phyloP scores from a whole-genome alignment of 768 basidiomycete genomes.

The Mycena crocata region DNA sequence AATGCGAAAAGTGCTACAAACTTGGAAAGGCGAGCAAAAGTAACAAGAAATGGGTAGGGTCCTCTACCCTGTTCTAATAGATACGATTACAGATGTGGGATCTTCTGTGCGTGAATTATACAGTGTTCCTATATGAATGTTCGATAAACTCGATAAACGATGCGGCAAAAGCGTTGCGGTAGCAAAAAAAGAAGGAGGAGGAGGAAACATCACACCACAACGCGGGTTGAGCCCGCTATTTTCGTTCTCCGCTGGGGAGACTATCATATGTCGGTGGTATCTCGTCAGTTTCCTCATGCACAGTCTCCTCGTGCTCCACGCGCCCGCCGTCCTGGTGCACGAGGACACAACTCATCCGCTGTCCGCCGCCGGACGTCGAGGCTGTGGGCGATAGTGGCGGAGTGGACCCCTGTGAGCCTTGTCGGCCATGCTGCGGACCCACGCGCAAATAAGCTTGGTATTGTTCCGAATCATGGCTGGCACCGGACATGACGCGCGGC shows the following conservation, averaged over 20 bases:
- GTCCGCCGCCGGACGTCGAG: conserved; percentile 25
- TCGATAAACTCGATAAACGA: background rate
- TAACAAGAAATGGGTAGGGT: no score
- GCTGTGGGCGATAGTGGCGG: conserved; percentile 17
- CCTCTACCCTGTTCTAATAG: conserved; percentile 9
- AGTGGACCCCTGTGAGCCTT: conserved; percentile 10
- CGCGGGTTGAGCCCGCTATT: conserved; percentile 15
- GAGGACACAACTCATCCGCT: conserved; percentile 24
- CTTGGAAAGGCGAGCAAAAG: no score
- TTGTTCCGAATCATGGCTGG: conserved; percentile 21
- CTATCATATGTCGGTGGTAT: conserved; percentile 41
- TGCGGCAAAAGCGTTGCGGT: background rate
- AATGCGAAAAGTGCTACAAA: no score
- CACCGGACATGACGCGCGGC: conserved; percentile 17
- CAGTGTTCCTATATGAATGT: conserved; percentile 18
- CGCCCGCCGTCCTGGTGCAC: conserved; percentile 35
- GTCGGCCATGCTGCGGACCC: conserved; percentile 20
- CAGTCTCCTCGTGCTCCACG: conserved; percentile 10
- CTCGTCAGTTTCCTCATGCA: conserved; percentile 33
- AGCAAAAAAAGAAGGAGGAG: background rate
- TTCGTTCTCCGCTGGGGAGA: conserved; percentile 30
- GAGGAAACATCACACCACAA: background rate
- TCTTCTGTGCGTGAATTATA: conserved; percentile 13
- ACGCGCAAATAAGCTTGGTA: conserved; percentile 27
- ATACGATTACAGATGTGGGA: conserved; percentile 18